These are phyloP conservation scores for Microdochium nivale DNA, from an alignment of 2,329 filamentous ascomycete genomes.

Conservation along the genomic window DNA sequence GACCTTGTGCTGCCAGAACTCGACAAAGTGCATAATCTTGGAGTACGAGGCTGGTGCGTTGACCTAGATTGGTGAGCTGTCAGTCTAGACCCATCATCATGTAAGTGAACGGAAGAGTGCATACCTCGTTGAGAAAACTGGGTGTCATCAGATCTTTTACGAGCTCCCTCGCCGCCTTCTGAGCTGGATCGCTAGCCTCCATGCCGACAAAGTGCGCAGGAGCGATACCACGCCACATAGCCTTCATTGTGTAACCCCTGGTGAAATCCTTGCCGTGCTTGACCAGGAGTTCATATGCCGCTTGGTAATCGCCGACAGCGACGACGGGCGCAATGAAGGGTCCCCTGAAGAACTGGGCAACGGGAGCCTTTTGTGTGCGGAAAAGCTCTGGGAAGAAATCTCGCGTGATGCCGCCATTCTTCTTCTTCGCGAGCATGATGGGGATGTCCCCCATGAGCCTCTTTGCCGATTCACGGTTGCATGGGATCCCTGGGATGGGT, in stretches of 20 bases:
- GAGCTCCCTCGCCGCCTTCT: conserved; percentile 1
- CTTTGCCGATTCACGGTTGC: conserved; percentile 2
- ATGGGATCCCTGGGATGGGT: conserved; percentile 7
- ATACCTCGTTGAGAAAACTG: conserved; percentile 1
- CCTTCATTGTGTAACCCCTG: not conserved
- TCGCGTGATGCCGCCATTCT: not conserved
- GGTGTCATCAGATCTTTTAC: conserved; percentile 4
- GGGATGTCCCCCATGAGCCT: conserved; percentile 6
- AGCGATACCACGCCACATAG: conserved; percentile 1
- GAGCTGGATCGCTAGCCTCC: not conserved
- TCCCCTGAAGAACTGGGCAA: conserved; percentile 7
- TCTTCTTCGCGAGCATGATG: conserved; percentile 1
- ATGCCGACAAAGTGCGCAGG: conserved; percentile 1
- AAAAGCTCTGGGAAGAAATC: conserved; percentile 4
- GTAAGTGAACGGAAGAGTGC: not conserved
- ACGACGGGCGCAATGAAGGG: conserved; percentile 5
- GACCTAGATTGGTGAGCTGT: not conserved
- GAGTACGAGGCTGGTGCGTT: conserved; percentile 2
- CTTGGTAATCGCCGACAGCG: conserved; percentile 5
- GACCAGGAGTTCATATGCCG: conserved; percentile 5
- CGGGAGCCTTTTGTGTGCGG: conserved; percentile 2
- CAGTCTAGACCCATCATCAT: not conserved
- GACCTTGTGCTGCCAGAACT: conserved; percentile 2
- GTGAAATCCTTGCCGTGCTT: conserved; percentile 8
- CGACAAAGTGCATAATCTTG: not conserved